Evolutionary conservation across 2,329 filamentous ascomycete species (phyloP).

Genomic region (Penicillium sp.): DNA sequence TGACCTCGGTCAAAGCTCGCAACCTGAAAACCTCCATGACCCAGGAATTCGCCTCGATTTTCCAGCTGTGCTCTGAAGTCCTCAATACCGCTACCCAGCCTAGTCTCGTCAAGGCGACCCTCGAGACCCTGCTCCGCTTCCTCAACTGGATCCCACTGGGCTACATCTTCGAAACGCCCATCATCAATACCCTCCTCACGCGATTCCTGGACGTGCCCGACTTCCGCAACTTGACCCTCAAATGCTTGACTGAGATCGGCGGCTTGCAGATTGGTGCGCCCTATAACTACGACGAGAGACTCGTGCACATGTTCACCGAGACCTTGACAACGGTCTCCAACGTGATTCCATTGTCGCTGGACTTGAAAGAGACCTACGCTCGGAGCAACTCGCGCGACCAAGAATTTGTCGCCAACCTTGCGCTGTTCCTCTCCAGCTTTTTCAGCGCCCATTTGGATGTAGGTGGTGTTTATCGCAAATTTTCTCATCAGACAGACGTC

Average conservation of each 20-base stretch:
- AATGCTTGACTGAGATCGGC: conserved; percentile 95
- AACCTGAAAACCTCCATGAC: conserved; percentile 99
- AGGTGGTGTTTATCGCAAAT: conserved; percentile 22
- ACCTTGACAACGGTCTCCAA: conserved; percentile 86
- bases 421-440: conserved; percentile 93
- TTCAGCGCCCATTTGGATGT: conserved; percentile 88
- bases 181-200: conserved; percentile 89
- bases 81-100: conserved; percentile 82
- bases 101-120: conserved; percentile 88
- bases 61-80: conserved; percentile 94
- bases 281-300: conserved; percentile 83
- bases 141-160: conserved; percentile 98
- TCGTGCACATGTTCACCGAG: conserved; percentile 98
- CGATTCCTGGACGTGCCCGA: conserved; percentile 89
- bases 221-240: conserved; percentile 93
- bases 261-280: conserved; percentile 75
- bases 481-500: too few species aligned
- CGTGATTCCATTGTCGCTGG: conserved; percentile 84
- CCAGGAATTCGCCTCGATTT: conserved; percentile 96
- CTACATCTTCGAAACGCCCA: conserved; percentile 95
- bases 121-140: conserved; percentile 91
- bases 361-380: conserved; percentile 85
- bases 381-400: conserved; percentile 89
- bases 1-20: conserved; percentile 96
- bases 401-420: conserved; percentile 95